These are phyloP conservation scores for Backusella tuberculispora DNA, from an alignment of 192 early-diverging fungal species.

Conservation along the genomic window DNA sequence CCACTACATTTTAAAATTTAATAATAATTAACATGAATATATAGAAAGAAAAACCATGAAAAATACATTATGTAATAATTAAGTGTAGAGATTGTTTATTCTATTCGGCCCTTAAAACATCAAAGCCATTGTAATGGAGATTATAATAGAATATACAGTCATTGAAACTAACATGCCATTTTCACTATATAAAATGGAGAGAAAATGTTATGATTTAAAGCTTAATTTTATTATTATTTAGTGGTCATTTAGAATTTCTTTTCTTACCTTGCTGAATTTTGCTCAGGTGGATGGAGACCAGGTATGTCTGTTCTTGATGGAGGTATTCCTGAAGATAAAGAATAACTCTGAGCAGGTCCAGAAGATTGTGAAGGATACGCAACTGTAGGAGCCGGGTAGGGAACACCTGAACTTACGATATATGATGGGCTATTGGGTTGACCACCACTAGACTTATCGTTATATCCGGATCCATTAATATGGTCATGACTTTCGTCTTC, in stretches of 20 bases:
- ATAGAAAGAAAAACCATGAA: neutral
- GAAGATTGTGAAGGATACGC: neutral
- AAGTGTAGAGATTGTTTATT: neutral
- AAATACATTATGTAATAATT: constrained; percentile 3
- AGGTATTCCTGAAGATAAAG: neutral
- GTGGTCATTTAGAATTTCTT: neutral
- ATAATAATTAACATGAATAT: neutral
- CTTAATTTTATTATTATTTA: neutral
- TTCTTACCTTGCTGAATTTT: neutral
- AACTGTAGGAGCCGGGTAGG: neutral
- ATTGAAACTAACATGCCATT: neutral
- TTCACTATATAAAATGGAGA: neutral
- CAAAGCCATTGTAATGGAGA: neutral
- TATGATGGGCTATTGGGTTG: neutral
- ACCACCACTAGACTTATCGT: neutral
- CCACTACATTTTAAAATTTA: no score
- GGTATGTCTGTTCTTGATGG: constrained; percentile 2
- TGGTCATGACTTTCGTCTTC: neutral
- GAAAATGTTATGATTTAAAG: neutral
- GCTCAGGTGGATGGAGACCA: constrained; percentile 5
- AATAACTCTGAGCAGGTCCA: neutral
- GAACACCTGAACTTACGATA: neutral
- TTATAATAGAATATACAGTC: neutral
- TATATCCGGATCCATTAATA: neutral
- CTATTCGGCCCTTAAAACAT: neutral